Evolutionary conservation across 2,329 filamentous ascomycete species (phyloP).

Genomic region (Trichoderma harzianum): DNA sequence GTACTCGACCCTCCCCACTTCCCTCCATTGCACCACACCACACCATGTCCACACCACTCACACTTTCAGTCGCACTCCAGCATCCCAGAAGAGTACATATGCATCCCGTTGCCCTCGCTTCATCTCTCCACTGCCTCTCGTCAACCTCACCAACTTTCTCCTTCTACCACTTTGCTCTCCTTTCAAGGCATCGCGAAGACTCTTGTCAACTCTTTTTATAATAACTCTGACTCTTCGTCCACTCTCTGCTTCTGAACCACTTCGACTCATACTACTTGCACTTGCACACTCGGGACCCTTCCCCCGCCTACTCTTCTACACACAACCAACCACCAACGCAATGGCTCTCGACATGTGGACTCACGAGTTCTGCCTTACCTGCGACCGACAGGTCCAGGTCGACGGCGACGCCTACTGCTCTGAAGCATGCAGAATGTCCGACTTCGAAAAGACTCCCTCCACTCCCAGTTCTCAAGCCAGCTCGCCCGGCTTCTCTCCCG

Average conservation of each 20-base stretch:
- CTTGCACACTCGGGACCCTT: background rate
- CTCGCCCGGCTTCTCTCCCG: constrained; percentile 51
- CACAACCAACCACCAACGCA: constrained; percentile 25
- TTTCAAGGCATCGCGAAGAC: constrained; percentile 1
- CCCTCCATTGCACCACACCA: constrained; percentile 17
- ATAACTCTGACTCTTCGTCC: constrained; percentile 17
- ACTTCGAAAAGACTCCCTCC: constrained; percentile 69
- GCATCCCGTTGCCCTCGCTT: constrained; percentile 24
- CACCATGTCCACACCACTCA: constrained; percentile 13
- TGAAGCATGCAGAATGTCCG: constrained; percentile 82
- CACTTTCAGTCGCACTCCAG: background rate
- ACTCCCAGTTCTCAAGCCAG: constrained; percentile 55
- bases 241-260: constrained; percentile 15
- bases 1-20: constrained; percentile 15
- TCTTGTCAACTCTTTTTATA: background rate
- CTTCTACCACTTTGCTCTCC: background rate
- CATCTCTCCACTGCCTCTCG: constrained; percentile 17
- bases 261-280: constrained; percentile 22
- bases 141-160: background rate
- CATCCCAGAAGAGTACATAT: constrained; percentile 23
- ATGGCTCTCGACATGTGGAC: constrained; percentile 69
- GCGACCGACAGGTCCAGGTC: constrained; percentile 74
- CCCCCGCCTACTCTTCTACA: background rate
- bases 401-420: constrained; percentile 84
- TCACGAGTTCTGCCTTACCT: constrained; percentile 89